Evolutionary conservation across 345 rosid species (phyloP).

Genomic region (Linum usitatissimum): DNA sequence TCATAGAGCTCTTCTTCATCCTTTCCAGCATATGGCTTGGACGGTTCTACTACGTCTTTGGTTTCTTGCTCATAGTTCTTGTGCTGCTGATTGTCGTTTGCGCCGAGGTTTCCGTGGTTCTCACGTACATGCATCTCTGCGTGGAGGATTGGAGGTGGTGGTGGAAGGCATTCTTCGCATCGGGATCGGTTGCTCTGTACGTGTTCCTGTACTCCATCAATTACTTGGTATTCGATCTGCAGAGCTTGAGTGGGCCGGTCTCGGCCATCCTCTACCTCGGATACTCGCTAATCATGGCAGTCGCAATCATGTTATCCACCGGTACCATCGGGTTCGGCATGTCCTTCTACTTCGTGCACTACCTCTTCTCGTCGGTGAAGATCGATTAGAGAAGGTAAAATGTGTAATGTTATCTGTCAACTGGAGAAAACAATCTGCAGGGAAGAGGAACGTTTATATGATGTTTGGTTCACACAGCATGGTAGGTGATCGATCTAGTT

Average conservation of each 20-base stretch:
- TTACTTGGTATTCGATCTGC: conserved; percentile 67
- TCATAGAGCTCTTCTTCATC: conserved; percentile 72
- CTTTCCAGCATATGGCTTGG: conserved; percentile 86
- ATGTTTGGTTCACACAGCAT: too few species aligned
- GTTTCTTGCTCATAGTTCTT: conserved; percentile 64
- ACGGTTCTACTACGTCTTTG: conserved; percentile 66
- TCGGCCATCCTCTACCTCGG: conserved; percentile 71
- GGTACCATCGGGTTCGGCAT: conserved; percentile 71
- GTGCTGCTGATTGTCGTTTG: conserved; percentile 53
- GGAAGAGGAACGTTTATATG: background rate
- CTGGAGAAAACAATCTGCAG: background rate
- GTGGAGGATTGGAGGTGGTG: conserved; percentile 90
- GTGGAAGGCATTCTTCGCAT: conserved; percentile 86
- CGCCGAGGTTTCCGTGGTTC: conserved; percentile 72
- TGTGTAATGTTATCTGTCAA: background rate
- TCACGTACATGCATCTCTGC: conserved; percentile 78
- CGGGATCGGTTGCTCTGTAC: conserved; percentile 73
- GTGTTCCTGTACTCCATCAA: conserved; percentile 68
- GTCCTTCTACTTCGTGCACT: conserved; percentile 73
- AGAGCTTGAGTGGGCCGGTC: conserved; percentile 70
- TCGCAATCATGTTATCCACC: conserved; percentile 69
- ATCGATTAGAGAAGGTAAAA: conserved; percentile 34
- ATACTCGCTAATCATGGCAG: conserved; percentile 61
- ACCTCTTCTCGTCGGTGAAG: conserved; percentile 75
- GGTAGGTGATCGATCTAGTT: too few species aligned